Base-by-base conservation (phyloP, 2,329 filamentous ascomycete genomes). In the Lachnellula arida region DNA sequence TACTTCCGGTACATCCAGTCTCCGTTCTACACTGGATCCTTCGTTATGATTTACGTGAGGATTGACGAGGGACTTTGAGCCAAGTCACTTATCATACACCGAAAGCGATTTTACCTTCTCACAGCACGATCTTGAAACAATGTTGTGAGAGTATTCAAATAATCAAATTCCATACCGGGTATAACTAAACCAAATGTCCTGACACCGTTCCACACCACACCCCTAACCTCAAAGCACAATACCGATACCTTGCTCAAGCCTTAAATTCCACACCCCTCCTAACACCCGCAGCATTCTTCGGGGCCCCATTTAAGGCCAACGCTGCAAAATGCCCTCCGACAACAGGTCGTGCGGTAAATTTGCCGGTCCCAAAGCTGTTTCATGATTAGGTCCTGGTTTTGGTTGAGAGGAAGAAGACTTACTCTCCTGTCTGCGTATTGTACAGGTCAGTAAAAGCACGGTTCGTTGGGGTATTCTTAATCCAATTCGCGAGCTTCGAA, bases 301-400 rank as follows among this genome's bases (percentile, higher is more conserved):
- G 57, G 2, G 59, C 57, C 15, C 50, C 49, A 8, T 57, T 53
- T 51, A 67, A 47, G 9, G 88, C 87, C 70, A 96, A 73, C 64
- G 92, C 81, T 2, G 89, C 85, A 76, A 93, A 96, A 71, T 89
- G 84, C 0, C 87, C 90, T 2, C 91, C 91, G 44, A 88, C 79
- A 0, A 96, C 91, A 0, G 91, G 91, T 37, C 91, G 75, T 1
- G 89, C 89, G 58, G 85, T 85, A 74, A 96, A 96, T 15, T 57
- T 53, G 0, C 57, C 59, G 8, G 39, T 39, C 6, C 51, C 58
- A 49, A 60, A 63, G 48, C 62, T 62, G 34, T n/a, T 15, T 46
- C 28, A 44, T 39, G 14, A n/a, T 6, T 34, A 9, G 4, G 28
- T 32, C 25, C 17, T 15, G 19, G 9, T n/a, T 19, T 22, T 23